Evolutionary conservation across 2,329 filamentous ascomycete genomes (phyloP), one percentile per base, ranked within the genome.

Genomic region (Chlorencoelia australis): DNA sequence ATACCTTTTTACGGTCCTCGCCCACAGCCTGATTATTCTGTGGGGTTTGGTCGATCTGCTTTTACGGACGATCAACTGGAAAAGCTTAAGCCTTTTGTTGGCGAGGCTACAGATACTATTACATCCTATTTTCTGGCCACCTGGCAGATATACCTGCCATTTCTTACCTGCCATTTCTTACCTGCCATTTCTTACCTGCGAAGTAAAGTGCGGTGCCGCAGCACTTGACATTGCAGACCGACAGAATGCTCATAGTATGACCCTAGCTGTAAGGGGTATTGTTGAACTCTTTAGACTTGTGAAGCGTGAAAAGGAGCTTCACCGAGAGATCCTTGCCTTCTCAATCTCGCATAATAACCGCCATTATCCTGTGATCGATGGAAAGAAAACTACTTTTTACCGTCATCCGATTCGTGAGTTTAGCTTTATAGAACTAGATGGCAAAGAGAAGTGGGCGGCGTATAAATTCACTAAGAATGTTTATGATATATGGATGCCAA

Each of bases 111-210:
- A 21, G 44, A 54, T 4, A 60, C 57, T 21, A n/a, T n/a, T n/a
- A n/a, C n/a, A n/a, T 40, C 38, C 13, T 29, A 13, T 1, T 66
- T 68, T 35, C 61, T 64, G 53, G 61, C 50, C 9, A 69, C 63
- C 13, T 62, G 58, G 37, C 52, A 60, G 7, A 67, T 69, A 56
- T n/a, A n/a, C n/a, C n/a, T n/a, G n/a, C n/a, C n/a, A n/a, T n/a
- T n/a, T n/a, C n/a, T n/a, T n/a, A n/a, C n/a, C n/a, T n/a, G n/a
- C n/a, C n/a, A n/a, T n/a, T n/a, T n/a, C n/a, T n/a, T 64, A 61
- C 53, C 68, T 71, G 43, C 64, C 64, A 2, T 70, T 69, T 43
- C 51, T 70, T 0, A 60, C 61, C 1, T 65, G 60, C 49, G 63
- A 70, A 48, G 64, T 68, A 3, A 67, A 68, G 48, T 66, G 60